phyloP scores from a whole-genome alignment of 768 basidiomycete species.

The Nevesoporus exiguus region DNA sequence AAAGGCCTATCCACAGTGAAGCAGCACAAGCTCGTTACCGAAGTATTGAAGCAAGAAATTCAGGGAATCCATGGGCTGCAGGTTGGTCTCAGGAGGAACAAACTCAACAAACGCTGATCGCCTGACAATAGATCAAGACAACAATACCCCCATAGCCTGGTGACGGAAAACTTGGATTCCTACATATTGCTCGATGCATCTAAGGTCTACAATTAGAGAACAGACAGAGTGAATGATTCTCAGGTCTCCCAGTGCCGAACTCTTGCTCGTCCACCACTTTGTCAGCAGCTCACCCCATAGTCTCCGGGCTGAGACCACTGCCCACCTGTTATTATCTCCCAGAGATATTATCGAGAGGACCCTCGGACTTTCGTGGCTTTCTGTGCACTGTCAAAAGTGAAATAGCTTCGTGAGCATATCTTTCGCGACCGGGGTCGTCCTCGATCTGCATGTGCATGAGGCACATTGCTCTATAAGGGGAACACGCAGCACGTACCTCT shows the following conservation, averaged over 20 bases:
- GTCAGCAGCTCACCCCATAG: neutral
- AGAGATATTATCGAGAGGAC: neutral
- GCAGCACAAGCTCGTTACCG: constrained; percentile 90
- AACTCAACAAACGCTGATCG: constrained; percentile 3
- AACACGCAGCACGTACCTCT: constrained; percentile 41
- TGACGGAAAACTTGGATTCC: neutral
- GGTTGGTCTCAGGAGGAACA: constrained; percentile 43
- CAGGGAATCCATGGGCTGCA: constrained; percentile 91
- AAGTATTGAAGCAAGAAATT: constrained; percentile 85
- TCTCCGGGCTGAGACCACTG: neutral
- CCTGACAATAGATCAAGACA: constrained; percentile 40
- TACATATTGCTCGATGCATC: constrained; percentile 2
- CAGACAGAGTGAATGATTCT: neutral
- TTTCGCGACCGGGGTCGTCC: constrained; percentile 58
- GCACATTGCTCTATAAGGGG: neutral
- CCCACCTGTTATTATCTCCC: neutral
- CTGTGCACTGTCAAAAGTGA: constrained; percentile 46
- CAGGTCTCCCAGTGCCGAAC: neutral
- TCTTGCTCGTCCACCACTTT: neutral
- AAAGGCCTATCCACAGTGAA: constrained; percentile 83
- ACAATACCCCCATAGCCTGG: constrained; percentile 27
- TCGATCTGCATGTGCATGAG: constrained; percentile 40
- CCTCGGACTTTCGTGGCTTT: constrained; percentile 7
- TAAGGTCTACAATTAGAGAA: constrained; percentile 9
- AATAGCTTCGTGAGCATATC: constrained; percentile 64